Evolutionary conservation across 1,284 basidiomycete genomes (phyloP), one percentile per base, ranked within the genome.

Genomic region (Coriolopsis trogii): DNA sequence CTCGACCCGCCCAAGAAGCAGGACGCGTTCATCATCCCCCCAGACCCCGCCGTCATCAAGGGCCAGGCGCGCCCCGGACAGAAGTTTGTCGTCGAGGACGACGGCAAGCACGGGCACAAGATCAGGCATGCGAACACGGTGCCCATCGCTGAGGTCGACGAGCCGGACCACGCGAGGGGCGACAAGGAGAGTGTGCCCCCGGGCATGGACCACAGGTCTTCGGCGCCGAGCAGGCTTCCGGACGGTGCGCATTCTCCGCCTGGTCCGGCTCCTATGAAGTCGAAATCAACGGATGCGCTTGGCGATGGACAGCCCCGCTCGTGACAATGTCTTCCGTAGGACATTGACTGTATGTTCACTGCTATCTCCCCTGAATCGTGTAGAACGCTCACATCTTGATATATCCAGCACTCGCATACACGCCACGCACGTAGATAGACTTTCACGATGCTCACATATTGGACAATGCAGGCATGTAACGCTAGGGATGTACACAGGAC

Each of bases 1-100:
- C 61, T 65, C 46, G 63, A 68, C 37, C 63, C 62, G 34, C 64
- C 61, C 20, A 65, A 66, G 60, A 63, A 64, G 48, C 53, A 61
- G 42, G 68, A 73, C 41, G 58, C 72, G 37, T 74, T 81, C 58
- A 75, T 85, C 51, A 78, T 87, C 28, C 84, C 85, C 16, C 85
- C 84, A 1, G 85, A 87, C 64, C 84, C 85, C 18, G 85, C 84
- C 30, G 73, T 87, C 39, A 65, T 85, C 25, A 65, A 78, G 36
- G 81, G 80, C 21, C 71, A 76, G 41, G 65, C 69, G 23, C 60
- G 67, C 47, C 77, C 79, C 1, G 79, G 80, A 18, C 74, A 81
- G 59, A 59, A 65, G 44, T 67, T 70, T 34, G 71, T 73, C 47
- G 56, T 66, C 29, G 70, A 72, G 34, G 56, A 61, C 49, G 58